These are phyloP conservation scores for Trichophyton rubrum DNA, from an alignment of 2,329 filamentous ascomycete species.

Conservation along the genomic window DNA sequence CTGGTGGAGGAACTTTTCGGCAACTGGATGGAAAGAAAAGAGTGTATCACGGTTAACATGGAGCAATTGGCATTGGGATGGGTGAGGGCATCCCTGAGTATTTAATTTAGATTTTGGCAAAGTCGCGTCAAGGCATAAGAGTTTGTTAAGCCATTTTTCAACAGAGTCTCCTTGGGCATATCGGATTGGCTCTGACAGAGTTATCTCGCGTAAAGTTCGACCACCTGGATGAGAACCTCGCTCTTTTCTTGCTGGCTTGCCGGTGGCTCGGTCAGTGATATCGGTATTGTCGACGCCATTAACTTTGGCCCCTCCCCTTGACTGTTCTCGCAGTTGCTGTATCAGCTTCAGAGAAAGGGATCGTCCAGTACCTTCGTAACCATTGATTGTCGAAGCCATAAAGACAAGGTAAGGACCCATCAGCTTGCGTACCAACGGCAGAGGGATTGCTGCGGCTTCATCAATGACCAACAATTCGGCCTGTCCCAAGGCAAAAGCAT, in stretches of 20 bases:
- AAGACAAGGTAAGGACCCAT: constrained; percentile 97
- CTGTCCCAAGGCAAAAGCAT: constrained; percentile 87
- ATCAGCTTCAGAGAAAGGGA: constrained; percentile 94
- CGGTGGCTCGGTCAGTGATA: constrained; percentile 66
- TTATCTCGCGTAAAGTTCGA: constrained; percentile 79
- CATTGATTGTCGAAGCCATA: constrained; percentile 98
- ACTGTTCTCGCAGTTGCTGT: constrained; percentile 90
- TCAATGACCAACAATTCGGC: constrained; percentile 93
- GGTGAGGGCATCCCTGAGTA: constrained; percentile 73
- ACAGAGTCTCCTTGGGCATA: constrained; percentile 84
- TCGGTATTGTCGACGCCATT: constrained; percentile 48
- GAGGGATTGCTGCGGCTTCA: constrained; percentile 88
- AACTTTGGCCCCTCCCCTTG: constrained; percentile 49
- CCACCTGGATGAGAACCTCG: constrained; percentile 50
- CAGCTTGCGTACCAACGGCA: constrained; percentile 82
- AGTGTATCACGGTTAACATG: constrained; percentile 93
- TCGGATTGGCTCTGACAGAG: constrained; percentile 83
- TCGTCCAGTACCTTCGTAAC: constrained; percentile 91
- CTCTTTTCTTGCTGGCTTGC: constrained; percentile 53
- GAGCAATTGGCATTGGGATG: constrained; percentile 78
- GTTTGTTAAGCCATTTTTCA: constrained; percentile 89
- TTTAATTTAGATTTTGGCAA: constrained; percentile 63
- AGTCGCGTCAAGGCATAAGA: constrained; percentile 88
- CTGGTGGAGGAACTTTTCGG: constrained; percentile 92
- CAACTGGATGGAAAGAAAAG: constrained; percentile 95